Evolutionary conservation across 163 green algal species (phyloP).

Genomic region (Picocystis sp.): DNA sequence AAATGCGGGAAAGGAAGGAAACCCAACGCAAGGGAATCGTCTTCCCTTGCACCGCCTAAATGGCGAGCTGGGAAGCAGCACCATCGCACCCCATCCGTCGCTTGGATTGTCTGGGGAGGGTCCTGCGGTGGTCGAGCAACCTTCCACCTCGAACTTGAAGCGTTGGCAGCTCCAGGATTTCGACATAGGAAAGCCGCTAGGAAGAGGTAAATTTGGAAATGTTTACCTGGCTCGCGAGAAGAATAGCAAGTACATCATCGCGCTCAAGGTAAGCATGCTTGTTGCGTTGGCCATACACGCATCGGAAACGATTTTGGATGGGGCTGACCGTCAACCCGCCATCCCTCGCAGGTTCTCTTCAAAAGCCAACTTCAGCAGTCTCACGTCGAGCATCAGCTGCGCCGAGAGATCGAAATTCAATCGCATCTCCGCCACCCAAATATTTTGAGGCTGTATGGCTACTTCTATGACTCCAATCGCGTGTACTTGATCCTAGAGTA

Average conservation of each 20-base stretch:
- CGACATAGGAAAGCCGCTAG: slow-evolving; percentile 94
- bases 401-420: slow-evolving; percentile 98
- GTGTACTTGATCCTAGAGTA: slow-evolving; percentile 99
- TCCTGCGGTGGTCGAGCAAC: too few species aligned
- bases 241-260: slow-evolving; percentile 81
- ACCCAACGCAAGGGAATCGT: too few species aligned
- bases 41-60: too few species aligned
- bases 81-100: too few species aligned
- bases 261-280: slow-evolving; percentile 66
- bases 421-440: slow-evolving; percentile 89
- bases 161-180: slow-evolving; percentile 66
- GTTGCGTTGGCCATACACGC: too few species aligned
- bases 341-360: slow-evolving; percentile 66
- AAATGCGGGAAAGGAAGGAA: too few species aligned
- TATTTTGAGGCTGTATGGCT: slow-evolving; percentile 90
- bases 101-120: too few species aligned
- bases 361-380: slow-evolving; percentile 87
- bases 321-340: not conserved
- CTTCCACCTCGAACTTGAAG: not conserved
- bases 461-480: slow-evolving; percentile 69
- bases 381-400: slow-evolving; percentile 95
- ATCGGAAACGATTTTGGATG: not conserved
- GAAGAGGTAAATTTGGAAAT: slow-evolving; percentile 95
- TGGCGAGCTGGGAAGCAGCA: too few species aligned
- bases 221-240: slow-evolving; percentile 95